Conservation (phyloP, 129 eudicot species). For the Mikania micrantha region DNA sequence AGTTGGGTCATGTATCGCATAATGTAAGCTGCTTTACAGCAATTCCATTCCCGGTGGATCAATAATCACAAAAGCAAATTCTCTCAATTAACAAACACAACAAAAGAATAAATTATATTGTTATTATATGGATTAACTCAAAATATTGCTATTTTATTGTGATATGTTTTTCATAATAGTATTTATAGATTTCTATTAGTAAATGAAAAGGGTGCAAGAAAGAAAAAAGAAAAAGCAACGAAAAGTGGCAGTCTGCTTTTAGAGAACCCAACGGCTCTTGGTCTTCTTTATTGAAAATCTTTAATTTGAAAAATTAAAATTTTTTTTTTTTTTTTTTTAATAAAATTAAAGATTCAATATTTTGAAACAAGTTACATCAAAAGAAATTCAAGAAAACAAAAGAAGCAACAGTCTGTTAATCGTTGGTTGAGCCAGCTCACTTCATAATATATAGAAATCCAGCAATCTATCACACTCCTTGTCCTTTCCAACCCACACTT, state of each 20-base stretch:
- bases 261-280: conserved; percentile 22
- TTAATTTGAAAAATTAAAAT: conserved; percentile 25
- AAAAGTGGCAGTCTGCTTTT: conserved; percentile 20
- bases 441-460: conserved; percentile 14
- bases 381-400: conserved; percentile 8
- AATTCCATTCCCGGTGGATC: background rate
- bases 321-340: too few species aligned
- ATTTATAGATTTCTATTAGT: background rate
- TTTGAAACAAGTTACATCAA: too few species aligned
- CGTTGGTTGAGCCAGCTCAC: conserved; percentile 22
- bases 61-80: background rate
- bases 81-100: background rate
- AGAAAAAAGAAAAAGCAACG: background rate
- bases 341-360: too few species aligned
- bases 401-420: conserved; percentile 21
- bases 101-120: background rate
- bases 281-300: conserved; percentile 9
- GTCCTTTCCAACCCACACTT: conserved; percentile 18
- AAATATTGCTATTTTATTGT: background rate
- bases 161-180: background rate
- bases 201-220: background rate
- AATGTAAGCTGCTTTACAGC: conserved; percentile 25
- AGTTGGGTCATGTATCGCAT: conserved; percentile 19
- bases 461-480: conserved; percentile 22
- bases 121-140: background rate